Evolutionary conservation across 768 basidiomycete species (phyloP), one percentile per base, ranked within the genome.

Genomic region (Chalciporus sphaerocephalus): DNA sequence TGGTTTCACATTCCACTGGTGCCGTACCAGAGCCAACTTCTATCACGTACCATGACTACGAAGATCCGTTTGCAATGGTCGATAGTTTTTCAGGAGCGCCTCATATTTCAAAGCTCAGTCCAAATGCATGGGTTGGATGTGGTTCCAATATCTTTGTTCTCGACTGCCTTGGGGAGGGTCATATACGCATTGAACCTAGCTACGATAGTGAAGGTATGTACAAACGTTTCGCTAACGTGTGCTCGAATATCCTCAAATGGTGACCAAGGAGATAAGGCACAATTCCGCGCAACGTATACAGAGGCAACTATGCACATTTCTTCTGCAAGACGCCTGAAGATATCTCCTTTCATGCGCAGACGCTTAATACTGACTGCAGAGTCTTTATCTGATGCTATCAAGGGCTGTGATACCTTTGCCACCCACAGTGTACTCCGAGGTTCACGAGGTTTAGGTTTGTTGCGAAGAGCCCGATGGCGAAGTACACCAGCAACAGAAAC

Each of bases 61-160:
- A 87, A 4, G 72, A 92, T 54, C 86, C 89, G 0, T 86, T 89
- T 48, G 68, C 74, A 9, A 65, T 87, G 38, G 70, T 77, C 5
- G 66, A 73, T 23, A 55, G 72, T 27, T 71, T 69, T 17, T 76
- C 75, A 3, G 79, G 78, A 11, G 70, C 70, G 21, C 76, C 83
- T 11, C 77, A 83, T 53, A 69, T 87, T 15, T 51, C 65, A 16
- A 63, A 61, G 18, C 47, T 86, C 32, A 91, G 81, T 51, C 65
- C 56, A 16, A 73, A 78, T 52, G 79, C 86, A 5, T 92, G 92
- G 92, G 84, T 95, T 7, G 79, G 80, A 3, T 90, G 87, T 55
- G 88, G 91, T 6, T 69, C 72, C 4, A 74, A 81, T 27, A 62
- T 79, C 13, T 87, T 85, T 61, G 76, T 94, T 7, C 70, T 94